Evolutionary conservation across 176 grass and related monocot species (phyloP).

Genomic region (Leersia perrieri): DNA sequence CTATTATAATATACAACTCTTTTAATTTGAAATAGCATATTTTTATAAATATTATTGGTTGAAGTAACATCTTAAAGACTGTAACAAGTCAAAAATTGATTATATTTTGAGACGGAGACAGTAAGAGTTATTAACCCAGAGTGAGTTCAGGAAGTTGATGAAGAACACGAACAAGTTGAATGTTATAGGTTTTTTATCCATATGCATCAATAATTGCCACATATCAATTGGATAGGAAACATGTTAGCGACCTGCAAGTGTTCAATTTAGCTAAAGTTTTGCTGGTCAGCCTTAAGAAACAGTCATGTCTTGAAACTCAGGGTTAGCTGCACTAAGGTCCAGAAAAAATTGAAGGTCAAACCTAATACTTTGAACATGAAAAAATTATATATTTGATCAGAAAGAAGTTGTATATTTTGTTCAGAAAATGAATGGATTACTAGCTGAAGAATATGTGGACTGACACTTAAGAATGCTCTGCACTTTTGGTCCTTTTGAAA

Average conservation of each 20-base stretch:
- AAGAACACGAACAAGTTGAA: too few relatives aligned
- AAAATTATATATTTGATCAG: not conserved
- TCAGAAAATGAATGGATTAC: constrained; percentile 13
- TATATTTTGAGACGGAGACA: too few relatives aligned
- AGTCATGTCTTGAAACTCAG: not conserved
- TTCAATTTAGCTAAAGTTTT: constrained; percentile 21
- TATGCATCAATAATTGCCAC: not conserved
- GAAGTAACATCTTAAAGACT: too few relatives aligned
- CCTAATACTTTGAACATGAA: not conserved
- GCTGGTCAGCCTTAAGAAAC: not conserved
- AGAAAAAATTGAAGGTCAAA: constrained; percentile 18
- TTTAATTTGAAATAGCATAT: too few relatives aligned
- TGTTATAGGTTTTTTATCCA: not conserved
- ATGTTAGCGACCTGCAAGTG: constrained; percentile 2
- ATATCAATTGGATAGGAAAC: constrained; percentile 18
- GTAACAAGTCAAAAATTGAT: too few relatives aligned
- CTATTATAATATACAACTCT: too few relatives aligned
- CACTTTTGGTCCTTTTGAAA: constrained; percentile 23
- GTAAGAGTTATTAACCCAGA: too few relatives aligned
- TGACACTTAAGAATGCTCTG: constrained; percentile 14
- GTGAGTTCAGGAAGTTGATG: too few relatives aligned
- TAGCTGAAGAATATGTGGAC: not conserved
- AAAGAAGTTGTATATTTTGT: not conserved
- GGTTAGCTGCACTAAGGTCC: constrained; percentile 19
- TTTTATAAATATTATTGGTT: too few relatives aligned